phyloP scores from a whole-genome alignment of 2,329 filamentous ascomycete genomes.

The Eurotiales sp. region DNA sequence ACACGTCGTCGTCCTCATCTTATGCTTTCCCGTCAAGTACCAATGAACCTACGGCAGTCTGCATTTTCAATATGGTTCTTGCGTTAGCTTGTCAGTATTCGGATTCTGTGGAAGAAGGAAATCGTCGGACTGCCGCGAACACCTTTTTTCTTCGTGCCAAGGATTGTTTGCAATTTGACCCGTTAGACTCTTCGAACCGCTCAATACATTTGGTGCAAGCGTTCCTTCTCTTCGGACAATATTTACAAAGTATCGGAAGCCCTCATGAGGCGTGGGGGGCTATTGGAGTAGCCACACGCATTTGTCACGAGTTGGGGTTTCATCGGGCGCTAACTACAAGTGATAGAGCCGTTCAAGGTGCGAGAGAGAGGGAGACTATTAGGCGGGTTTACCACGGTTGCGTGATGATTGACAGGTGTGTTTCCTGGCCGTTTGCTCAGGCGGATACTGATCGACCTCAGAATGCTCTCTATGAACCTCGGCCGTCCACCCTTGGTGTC shows the following conservation, averaged over 20 bases:
- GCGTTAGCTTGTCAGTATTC: slow-evolving; percentile 1
- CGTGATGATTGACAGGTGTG: slow-evolving; percentile 34
- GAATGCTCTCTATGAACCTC: slow-evolving; percentile 37
- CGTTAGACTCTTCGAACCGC: background rate
- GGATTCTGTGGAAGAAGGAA: background rate
- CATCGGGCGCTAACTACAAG: background rate
- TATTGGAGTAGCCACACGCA: background rate
- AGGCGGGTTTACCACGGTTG: slow-evolving; percentile 36
- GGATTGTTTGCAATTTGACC: background rate
- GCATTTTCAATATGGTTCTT: slow-evolving; percentile 1
- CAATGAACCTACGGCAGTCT: background rate
- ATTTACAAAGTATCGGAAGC: slow-evolving; percentile 1
- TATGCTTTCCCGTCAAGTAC: background rate
- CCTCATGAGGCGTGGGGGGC: background rate
- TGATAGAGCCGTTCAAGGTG: background rate
- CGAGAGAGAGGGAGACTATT: slow-evolving; percentile 11
- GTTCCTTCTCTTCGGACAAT: background rate
- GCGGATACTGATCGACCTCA: slow-evolving; percentile 13
- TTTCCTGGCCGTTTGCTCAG: background rate
- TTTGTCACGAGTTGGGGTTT: background rate
- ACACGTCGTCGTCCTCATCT: background rate
- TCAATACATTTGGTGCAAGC: background rate
- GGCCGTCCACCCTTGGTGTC: slow-evolving; percentile 36
- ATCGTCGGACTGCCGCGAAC: background rate
- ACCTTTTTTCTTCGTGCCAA: background rate